A percentile compares a stretch with the other conserved stretches of the same genome.
These are phyloP conservation scores for Tilletia setariae DNA, from an alignment of 1,284 basidiomycete genomes.

Conservation along the genomic window DNA sequence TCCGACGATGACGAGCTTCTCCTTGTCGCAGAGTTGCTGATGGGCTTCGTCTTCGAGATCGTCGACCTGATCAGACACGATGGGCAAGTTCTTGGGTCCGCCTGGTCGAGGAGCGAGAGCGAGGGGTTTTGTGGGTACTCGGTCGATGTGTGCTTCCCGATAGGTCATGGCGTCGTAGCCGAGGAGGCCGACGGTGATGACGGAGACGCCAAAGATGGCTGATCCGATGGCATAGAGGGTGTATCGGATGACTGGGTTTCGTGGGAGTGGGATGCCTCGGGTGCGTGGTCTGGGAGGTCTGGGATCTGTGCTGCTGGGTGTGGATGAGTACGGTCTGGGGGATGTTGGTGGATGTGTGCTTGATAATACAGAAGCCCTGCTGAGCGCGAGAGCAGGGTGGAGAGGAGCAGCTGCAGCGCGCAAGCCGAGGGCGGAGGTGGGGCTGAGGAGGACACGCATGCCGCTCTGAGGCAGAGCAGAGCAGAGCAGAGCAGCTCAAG, in stretches of 20 bases:
- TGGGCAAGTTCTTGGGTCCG: slow-evolving; percentile 49
- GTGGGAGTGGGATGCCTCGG: not conserved
- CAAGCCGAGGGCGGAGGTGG: no score
- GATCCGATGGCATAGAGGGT: slow-evolving; percentile 25
- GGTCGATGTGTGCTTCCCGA: slow-evolving; percentile 36
- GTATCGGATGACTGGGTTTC: slow-evolving; percentile 19
- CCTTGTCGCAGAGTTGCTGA: slow-evolving; percentile 31
- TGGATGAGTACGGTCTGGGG: no score
- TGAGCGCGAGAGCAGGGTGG: no score
- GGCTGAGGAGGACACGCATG: no score
- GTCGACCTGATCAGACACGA: slow-evolving; percentile 32
- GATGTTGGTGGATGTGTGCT: no score
- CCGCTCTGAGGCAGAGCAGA: no score
- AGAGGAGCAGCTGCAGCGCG: no score
- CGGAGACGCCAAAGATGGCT: slow-evolving; percentile 40
- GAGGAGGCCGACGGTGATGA: slow-evolving; percentile 35
- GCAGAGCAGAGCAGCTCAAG: no score
- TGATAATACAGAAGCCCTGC: no score
- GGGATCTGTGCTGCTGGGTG: not conserved
- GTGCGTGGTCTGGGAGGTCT: slow-evolving; percentile 7
- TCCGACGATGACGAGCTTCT: slow-evolving; percentile 52
- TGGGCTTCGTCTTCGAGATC: slow-evolving; percentile 34
- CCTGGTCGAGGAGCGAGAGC: slow-evolving; percentile 38
- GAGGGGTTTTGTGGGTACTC: slow-evolving; percentile 36
- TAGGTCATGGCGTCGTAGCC: slow-evolving; percentile 46